Base-by-base conservation (phyloP, 352 stramenopile genomes). In the Blastocystis sp. region DNA sequence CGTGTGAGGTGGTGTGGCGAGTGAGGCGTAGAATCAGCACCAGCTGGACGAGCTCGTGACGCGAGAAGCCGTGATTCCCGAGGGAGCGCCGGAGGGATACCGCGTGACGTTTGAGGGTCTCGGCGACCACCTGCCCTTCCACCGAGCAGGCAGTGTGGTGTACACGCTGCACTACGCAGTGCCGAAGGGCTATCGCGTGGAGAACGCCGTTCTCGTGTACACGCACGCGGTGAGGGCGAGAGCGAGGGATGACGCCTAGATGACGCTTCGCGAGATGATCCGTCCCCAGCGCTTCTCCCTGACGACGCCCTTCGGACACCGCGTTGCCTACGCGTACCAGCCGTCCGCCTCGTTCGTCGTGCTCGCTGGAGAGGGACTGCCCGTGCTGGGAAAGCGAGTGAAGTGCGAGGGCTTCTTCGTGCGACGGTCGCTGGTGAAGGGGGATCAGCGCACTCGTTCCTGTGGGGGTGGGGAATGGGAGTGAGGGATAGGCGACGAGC, bases 1-100 rank as follows among this genome's bases (percentile, higher is more conserved):
- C 29, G 74, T 85, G 29, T 16, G 6, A 35, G 10, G 51, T 12
- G 29, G 1, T 33, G 6, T 62, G 21, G 35, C 3, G 45, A 19
- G 33, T 69, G 9, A 63, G 63, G 31, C 37, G 63, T 82, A 85
- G 74, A 85, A 85, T 19, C 65, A 29, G 9, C 74, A 85, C 31
- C n/a, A 69, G 19, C 3, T 69, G 13, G 50, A 50, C 21, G 74
- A 85, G 45, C 50, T 67, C 10, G 31, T 85, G 1, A 85, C 51
- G 37, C 51, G 37, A 19, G 19, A 12, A 45, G 33, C 29, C 12
- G 3, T 41, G 31, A 39, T 85, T 16, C 19, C 9, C 21, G 74
- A 85, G 66, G 74, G 74, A 0, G 66, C 74, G 31, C 55, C 74
- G 26, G 74, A 85, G 41, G 55, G 74, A 0, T 69, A 37, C 45